Base-by-base conservation (phyloP, 1,284 basidiomycete genomes). In the Coniferiporia sulphurascens region DNA sequence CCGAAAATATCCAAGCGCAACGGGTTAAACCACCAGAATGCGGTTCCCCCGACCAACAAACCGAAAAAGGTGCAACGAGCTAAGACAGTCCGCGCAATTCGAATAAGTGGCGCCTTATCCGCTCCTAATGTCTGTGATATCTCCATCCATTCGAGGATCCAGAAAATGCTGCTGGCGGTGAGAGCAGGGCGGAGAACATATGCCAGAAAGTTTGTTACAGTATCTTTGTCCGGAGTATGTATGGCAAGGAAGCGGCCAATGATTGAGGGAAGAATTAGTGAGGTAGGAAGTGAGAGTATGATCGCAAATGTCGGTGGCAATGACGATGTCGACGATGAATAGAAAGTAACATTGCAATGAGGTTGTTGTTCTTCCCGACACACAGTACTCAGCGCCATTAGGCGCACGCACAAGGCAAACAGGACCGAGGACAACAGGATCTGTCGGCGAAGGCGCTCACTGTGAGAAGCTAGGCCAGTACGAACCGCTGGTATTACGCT, bases 281-380 rank as follows among this genome's bases (percentile, higher is more conserved):
- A 82, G 1, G 77, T 67, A 0, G 86, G 84, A 5, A 87, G 63
- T 3, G 79, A 74, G 7, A 85, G 70, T n/a, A 83, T 62, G 8
- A 91, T 72, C 7, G 86, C 78, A 46, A 78, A 75, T 2, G 74
- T 52, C 0, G 91, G 87, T 0, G 91, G 82, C 1, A 81, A 75
- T 1, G 89, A 81, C 1, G 85, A 73, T 1, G 85, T 82, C 0
- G 86, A 82, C 0, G 87, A 86, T 0, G 85, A 77, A 70, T 91
- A 95, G 75, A 95, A 98, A 0, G 93, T 95, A 54, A 93, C 87
- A 59, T 81, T 77, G 70, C 95, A 98, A 69, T 82, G 88, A 0
- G 92, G 88, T 50, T 91, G 87, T 72, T 98, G 96, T 70, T 99
- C 96, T 71, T 99, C 97, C 56, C 97, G 78, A 69, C 96, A 99